Conservation (phyloP, 495 filamentous ascomycete species). For the Annulohypoxylon maeteangense region DNA sequence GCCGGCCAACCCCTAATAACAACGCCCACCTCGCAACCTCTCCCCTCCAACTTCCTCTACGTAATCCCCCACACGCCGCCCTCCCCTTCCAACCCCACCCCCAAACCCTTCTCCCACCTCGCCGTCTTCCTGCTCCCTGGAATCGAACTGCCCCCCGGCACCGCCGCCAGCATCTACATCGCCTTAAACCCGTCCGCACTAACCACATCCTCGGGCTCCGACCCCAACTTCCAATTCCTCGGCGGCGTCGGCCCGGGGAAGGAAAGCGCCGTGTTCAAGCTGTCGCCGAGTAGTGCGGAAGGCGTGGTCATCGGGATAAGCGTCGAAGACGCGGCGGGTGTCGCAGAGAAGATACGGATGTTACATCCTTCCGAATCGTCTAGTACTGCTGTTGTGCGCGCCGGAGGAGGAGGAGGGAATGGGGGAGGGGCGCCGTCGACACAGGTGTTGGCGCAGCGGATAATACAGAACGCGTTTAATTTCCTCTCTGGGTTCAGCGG, state of each 20-base stretch:
- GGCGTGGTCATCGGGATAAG: constrained; percentile 80
- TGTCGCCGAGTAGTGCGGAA: constrained; percentile 50
- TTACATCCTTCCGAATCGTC: constrained; percentile 51
- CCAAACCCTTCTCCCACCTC: constrained; percentile 74
- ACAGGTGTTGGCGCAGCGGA: constrained; percentile 84
- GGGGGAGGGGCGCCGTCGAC: constrained; percentile 63
- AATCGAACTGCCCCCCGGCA: constrained; percentile 73
- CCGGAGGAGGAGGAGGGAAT: constrained; percentile 35
- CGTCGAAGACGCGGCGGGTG: constrained; percentile 76
- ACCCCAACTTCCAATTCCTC: constrained; percentile 76
- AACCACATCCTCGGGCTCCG: constrained; percentile 15
- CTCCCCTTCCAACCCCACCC: constrained; percentile 28
- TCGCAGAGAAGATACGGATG: constrained; percentile 73
- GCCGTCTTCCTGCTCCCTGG: constrained; percentile 91
- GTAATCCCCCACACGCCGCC: constrained; percentile 48
- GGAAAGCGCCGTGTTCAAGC: constrained; percentile 86
- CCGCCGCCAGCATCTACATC: constrained; percentile 89
- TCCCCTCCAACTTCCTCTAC: constrained; percentile 56
- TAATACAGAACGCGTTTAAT: constrained; percentile 97
- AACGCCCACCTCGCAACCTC: constrained; percentile 54
- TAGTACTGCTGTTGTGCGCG: not conserved
- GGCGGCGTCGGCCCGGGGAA: constrained; percentile 90
- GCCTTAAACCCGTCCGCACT: constrained; percentile 56
- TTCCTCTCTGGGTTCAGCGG: constrained; percentile 89
- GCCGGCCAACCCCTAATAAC: constrained; percentile 61